Percentiles rank a stretch among this genome's conserved stretches.
These are phyloP conservation scores for Diaporthe citrichinensis DNA, from an alignment of 2,329 filamentous ascomycete genomes.

Conservation along the genomic window DNA sequence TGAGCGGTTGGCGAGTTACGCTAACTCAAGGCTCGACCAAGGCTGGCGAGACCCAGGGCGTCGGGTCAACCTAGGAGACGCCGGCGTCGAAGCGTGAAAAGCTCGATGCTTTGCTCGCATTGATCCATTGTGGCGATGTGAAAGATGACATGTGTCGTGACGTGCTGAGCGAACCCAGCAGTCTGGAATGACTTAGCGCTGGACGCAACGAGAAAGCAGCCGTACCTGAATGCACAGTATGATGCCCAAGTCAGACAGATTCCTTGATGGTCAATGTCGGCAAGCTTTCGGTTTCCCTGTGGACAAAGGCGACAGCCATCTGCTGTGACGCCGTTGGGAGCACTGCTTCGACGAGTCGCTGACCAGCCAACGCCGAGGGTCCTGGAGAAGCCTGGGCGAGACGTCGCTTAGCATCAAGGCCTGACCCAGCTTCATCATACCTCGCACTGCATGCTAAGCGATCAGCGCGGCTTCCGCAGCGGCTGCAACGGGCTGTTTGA, in stretches of 20 bases:
- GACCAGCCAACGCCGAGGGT: not conserved
- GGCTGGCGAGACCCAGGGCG: constrained; percentile 3
- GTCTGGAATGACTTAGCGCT: not conserved
- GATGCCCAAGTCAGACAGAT: not conserved
- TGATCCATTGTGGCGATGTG: constrained; percentile 2
- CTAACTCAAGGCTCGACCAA: not conserved
- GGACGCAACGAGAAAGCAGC: not conserved
- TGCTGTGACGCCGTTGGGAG: not conserved
- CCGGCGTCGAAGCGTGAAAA: not conserved
- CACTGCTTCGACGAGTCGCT: not conserved
- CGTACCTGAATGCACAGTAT: not conserved
- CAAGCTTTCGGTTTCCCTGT: not conserved
- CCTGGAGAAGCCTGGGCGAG: constrained; percentile 13
- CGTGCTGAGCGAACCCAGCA: constrained; percentile 10
- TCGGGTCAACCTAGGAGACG: not conserved
- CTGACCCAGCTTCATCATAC: constrained; percentile 12
- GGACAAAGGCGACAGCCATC: not conserved
- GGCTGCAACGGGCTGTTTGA: not conserved
- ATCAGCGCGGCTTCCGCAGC: not conserved
- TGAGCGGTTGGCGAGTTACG: constrained; percentile 8
- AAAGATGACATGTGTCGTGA: constrained; percentile 10
- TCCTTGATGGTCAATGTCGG: not conserved
- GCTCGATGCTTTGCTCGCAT: not conserved
- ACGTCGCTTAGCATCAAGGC: constrained; percentile 15
- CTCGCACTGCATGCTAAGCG: not conserved